Evolutionary conservation across 148 eudicot species (phyloP), one percentile per base, ranked within the genome.

Genomic region (Beta vulgaris): DNA sequence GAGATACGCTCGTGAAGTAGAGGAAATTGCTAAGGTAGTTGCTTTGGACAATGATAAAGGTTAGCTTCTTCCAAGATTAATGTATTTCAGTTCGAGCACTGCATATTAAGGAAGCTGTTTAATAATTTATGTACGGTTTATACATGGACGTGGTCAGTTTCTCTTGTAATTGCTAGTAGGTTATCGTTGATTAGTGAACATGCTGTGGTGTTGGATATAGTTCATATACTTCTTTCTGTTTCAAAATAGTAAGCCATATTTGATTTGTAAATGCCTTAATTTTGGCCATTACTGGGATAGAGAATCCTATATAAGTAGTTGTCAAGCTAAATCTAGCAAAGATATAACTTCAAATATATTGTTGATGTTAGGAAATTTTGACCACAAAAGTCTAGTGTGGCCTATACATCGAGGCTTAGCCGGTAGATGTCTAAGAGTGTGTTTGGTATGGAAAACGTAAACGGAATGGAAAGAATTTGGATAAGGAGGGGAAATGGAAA

Each of bases 1-100:
- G 29, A 88, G 99, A 85, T 96, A 96, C 86, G 99, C 99, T 59
- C 93, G 91, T 64, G 99, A 96, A 86, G 86, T 92, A 19, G 99
- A 96, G 79, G 97, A 91, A 62, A 77, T 96, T 79, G 91, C 86
- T 70, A 84, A 96, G 82, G 97, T 96, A 82, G 93, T 92, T 65
- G 98, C 99, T 31, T 77, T 92, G 70, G 99, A 96, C 88, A 96
- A 91, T 69, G 98, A 96, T 83, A 81, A 83, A 89, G 94, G 99
- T 81, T 67, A n/a, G 5, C 58, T 48, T n/a, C 31, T 68, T 73
- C 15, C 21, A 19, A 11, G 26, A 36, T 16, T 59, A 12, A 4
- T 48, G 35, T 65, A n/a, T 43, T 36, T 48, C 36, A 10, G 63
- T 19, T 58, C 7, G 4, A 26, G 15, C 2, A 14, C 31, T 73